Base-by-base conservation (phyloP, 495 filamentous ascomycete species). In the Lasiosphaeria ovina region DNA sequence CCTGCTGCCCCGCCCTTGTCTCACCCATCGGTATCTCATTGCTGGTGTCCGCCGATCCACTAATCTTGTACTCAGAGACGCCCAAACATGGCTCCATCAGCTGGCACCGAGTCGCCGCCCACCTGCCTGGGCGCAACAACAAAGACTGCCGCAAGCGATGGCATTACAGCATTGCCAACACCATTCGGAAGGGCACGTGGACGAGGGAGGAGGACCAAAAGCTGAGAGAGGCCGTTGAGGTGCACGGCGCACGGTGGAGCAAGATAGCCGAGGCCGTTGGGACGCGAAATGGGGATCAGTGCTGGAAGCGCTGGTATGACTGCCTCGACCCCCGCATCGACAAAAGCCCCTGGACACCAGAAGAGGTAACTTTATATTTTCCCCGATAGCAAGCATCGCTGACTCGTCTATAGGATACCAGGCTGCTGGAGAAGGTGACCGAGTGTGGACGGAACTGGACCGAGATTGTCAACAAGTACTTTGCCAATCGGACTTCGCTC, bases 81-180 rank as follows among this genome's bases (percentile, higher is more conserved):
- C 65, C 66, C 1, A 42, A 42, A 7, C 36, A 62, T 4, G 69
- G 75, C 12, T 51, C 73, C 16, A 70, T 77, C 56, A 77, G 73
- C 59, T 77, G 75, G 75, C 70, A 74, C 63, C 62, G 60, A 32
- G 71, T 77, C 34, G 75, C 75, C 7, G 59, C 66, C 44, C 65
- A 73, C 33, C 69, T 77, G 36, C 74, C 75, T 0, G 65, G 70
- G 5, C 66, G 75, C 7, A 77, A 72, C 52, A 77, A 77, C 67
- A 77, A 77, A 38, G 73, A 77, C 58, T 77, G 75, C 48, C 64
- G 75, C 7, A 77, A 77, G 54, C 70, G 75, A 8, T 77, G 75
- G 75, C 65, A 68, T 50, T 74, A 74, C 59, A 71, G 71, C 57
- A 66, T 72, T 31, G 71, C 70, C 52, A 61, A 70, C 51, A 72